Evolutionary conservation across 805 yeast species (phyloP).

Genomic region (Starmera quercuum): DNA sequence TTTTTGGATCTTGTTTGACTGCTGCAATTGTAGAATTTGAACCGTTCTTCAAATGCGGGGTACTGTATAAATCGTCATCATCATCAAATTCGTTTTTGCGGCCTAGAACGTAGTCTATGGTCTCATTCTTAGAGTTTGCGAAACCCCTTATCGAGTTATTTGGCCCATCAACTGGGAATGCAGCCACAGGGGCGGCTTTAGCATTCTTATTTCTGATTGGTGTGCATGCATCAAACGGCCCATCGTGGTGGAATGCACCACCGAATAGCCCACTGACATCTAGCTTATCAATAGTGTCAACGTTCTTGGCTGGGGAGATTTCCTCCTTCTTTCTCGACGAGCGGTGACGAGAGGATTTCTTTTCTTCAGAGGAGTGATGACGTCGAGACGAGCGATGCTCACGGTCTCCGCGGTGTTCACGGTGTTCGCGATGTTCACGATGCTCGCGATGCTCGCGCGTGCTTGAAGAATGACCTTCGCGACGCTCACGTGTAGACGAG

Average conservation of each 20-base stretch:
- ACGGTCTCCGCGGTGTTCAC: constrained; percentile 11
- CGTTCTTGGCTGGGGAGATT: constrained; percentile 49
- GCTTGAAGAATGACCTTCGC: constrained; percentile 6
- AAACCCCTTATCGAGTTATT: constrained; percentile 75
- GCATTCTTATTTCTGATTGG: constrained; percentile 85
- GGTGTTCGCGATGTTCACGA: constrained; percentile 12
- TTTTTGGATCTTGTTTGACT: constrained; percentile 42
- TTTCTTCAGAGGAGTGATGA: constrained; percentile 12
- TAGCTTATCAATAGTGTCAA: constrained; percentile 89
- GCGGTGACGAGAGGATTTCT: constrained; percentile 9
- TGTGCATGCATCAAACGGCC: constrained; percentile 97
- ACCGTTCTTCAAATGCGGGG: constrained; percentile 4
- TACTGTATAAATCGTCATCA: constrained; percentile 22
- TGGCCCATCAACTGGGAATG: constrained; percentile 95
- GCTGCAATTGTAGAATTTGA: constrained; percentile 25
- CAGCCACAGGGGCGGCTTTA: constrained; percentile 83
- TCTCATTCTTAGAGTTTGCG: constrained; percentile 50
- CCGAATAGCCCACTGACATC: constrained; percentile 96
- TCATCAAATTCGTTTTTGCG: constrained; percentile 41
- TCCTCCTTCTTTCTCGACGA: constrained; percentile 31
- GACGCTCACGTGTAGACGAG: constrained; percentile 1
- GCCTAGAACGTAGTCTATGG: constrained; percentile 75
- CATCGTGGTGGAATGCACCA: constrained; percentile 95
- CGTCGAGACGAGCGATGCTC: constrained; percentile 14
- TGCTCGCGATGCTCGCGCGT: constrained; percentile 7